Base-by-base conservation (phyloP, 78 protist species). In the Reticulomyxa filosa region DNA sequence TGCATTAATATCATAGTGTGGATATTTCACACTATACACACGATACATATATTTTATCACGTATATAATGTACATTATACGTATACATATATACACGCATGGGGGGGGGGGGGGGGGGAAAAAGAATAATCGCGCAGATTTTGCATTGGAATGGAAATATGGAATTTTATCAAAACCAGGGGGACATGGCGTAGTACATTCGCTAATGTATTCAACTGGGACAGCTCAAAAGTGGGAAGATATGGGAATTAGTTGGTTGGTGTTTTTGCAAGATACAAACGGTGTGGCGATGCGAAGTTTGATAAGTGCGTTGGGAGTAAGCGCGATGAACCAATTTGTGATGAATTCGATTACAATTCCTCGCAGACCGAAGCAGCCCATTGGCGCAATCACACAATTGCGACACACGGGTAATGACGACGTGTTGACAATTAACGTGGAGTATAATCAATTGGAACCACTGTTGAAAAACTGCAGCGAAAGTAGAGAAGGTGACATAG, bases 151-250 rank as follows among this genome's bases (percentile, higher is more conserved):
- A n/a, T n/a, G n/a, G n/a, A n/a, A n/a, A n/a, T n/a, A n/a, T n/a
- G n/a, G n/a, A n/a, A n/a, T n/a, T n/a, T n/a, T n/a, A n/a, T n/a
- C n/a, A n/a, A 78, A 78, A 55, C 83, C 83, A 1, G 75, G 69
- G 70, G 83, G 83, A 3, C 83, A 78, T 71, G 83, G 83, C 13
- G 83, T 73, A 55, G 83, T 78, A 30, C 83, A 78, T 46, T 0
- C 13, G 22, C 72, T 78, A 2, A 23, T 78, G 29, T 55, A 39
- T 34, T 13, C 32, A 8, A 10, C 66, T 4, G 81, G 69, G 17
- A 52, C 48, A n/a, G 69, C 69, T 11, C 42, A 64, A 56, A 64
- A 64, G 34, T 64, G 53, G 53, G 13, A 52, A 22, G 27, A 37
- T 6, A 27, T 23, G 56, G 59, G 59, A 13, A 17, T 22, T 2